phyloP scores from a whole-genome alignment of 768 basidiomycete species.

The Nidula microcarpa region DNA sequence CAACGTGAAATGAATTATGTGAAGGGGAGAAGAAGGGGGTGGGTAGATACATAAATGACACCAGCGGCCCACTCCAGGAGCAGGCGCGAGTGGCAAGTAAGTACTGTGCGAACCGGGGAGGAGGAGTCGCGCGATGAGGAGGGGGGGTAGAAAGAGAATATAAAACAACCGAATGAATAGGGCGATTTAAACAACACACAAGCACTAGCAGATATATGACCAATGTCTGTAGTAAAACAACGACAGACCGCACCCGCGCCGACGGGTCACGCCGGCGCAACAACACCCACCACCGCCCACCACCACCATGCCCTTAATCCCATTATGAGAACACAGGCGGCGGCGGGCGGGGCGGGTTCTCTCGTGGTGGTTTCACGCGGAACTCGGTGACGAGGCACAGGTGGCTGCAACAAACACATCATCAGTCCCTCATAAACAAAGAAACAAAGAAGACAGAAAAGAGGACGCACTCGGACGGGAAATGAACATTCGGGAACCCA shows the following conservation, averaged over 20 bases:
- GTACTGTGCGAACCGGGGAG: too few relatives aligned
- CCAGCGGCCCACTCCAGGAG: background rate
- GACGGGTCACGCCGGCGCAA: too few relatives aligned
- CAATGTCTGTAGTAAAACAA: too few relatives aligned
- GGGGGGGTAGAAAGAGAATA: too few relatives aligned
- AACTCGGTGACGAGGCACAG: constrained; percentile 71
- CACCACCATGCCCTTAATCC: too few relatives aligned
- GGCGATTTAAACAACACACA: too few relatives aligned
- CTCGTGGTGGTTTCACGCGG: constrained; percentile 73
- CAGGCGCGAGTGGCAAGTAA: too few relatives aligned
- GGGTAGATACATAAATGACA: background rate
- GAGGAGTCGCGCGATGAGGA: too few relatives aligned
- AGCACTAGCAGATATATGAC: too few relatives aligned
- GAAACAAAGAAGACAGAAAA: background rate
- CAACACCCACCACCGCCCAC: too few relatives aligned
- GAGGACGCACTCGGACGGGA: constrained; percentile 88
- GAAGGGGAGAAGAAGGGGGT: background rate
- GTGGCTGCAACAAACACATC: constrained; percentile 44
- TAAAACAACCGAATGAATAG: too few relatives aligned
- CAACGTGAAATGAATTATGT: background rate
- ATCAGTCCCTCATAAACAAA: background rate
- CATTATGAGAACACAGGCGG: background rate
- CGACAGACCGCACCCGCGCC: too few relatives aligned
- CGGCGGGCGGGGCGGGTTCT: constrained; percentile 21
- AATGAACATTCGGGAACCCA: constrained; percentile 95